A percentile compares a stretch with the other conserved stretches of the same genome.
Conservation (phyloP, 768 basidiomycete species). For the Boletus pseudo-olivaceus region DNA sequence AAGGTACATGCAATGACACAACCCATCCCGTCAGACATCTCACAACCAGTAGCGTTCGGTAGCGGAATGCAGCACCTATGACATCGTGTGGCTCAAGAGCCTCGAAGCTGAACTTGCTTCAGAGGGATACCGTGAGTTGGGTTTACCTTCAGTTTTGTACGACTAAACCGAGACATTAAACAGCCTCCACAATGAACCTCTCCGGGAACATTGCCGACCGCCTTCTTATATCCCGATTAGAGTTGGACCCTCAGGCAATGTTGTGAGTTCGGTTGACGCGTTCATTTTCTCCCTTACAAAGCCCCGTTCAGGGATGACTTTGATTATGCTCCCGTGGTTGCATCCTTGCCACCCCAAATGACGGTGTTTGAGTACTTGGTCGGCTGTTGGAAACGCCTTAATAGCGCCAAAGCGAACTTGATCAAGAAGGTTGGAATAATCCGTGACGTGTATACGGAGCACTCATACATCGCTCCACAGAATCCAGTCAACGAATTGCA, state of each 20-base stretch:
- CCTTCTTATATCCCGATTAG: constrained; percentile 79
- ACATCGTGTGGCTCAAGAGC: constrained; percentile 79
- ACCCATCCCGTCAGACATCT: background rate
- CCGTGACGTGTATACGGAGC: constrained; percentile 17
- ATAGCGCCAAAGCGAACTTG: constrained; percentile 48
- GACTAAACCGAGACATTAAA: constrained; percentile 6
- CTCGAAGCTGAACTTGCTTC: constrained; percentile 64
- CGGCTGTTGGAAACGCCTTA: constrained; percentile 89
- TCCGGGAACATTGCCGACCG: constrained; percentile 66
- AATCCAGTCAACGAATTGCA: constrained; percentile 54
- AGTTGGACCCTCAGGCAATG: constrained; percentile 70
- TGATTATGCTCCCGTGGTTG: constrained; percentile 70
- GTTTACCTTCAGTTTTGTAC: background rate
- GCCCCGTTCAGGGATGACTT: constrained; percentile 55
- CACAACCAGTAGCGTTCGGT: constrained; percentile 44
- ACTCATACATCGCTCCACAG: constrained; percentile 39
- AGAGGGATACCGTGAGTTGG: constrained; percentile 46
- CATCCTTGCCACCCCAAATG: constrained; percentile 71
- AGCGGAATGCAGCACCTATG: constrained; percentile 60
- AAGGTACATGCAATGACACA: constrained; percentile 47
- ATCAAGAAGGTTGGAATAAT: constrained; percentile 54
- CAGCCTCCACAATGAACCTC: constrained; percentile 41
- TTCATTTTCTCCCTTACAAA: background rate
- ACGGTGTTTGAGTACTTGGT: constrained; percentile 89
- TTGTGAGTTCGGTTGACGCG: constrained; percentile 44